Base-by-base conservation (phyloP, 2,329 filamentous ascomycete species). In the Chaetomium globosum region DNA sequence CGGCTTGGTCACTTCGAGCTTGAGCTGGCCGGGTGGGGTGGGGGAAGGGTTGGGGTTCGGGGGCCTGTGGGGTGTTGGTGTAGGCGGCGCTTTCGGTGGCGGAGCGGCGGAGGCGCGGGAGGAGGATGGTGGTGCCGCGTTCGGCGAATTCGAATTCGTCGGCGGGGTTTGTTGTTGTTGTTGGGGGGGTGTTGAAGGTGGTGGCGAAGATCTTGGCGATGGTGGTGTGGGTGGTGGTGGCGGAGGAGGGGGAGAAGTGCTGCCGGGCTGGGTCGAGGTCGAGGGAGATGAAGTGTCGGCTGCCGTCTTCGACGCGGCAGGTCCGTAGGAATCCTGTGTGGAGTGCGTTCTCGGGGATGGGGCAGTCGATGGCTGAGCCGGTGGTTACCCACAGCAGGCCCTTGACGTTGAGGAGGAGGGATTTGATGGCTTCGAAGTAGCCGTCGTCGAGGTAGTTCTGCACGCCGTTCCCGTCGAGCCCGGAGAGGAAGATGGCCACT, bases 1-100 rank as follows among this genome's bases (percentile, higher is more conserved):
- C 3, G 71, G 64, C 4, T 51, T 59, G 16, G 30, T 39, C 2
- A 58, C 21, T 4, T 39, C 48, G 6, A 65, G 33, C 12, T 46
- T 57, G 43, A 65, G n/a, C 28, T n/a, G 39, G 6, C 26, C 26
- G 54, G 16, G 39, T 19, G 1, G 5, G 39, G 39, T 19, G 39
- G 39, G 19, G 39, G 16, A 43, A 43, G 39, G 39, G 39, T 6
- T 43, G 39, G 16, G 19, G 16, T 4, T 4, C 13, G 16, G 39
- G 39, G 6, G 16, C 39, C 3, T 6, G 4, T 3, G 39, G 39
- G 3, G 39, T 7, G 39, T 43, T 43, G 39, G 39, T 43, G 39
- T 43, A 43, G 39, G 39, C 16, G 3, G 39, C 39, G 39, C 39
- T 43, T 16, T 43, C 16, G 39, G 39, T 5, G 6, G 39, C 39